Conservation (phyloP, 2,329 filamentous ascomycete genomes). For the Pyrenophora seminiperda region DNA sequence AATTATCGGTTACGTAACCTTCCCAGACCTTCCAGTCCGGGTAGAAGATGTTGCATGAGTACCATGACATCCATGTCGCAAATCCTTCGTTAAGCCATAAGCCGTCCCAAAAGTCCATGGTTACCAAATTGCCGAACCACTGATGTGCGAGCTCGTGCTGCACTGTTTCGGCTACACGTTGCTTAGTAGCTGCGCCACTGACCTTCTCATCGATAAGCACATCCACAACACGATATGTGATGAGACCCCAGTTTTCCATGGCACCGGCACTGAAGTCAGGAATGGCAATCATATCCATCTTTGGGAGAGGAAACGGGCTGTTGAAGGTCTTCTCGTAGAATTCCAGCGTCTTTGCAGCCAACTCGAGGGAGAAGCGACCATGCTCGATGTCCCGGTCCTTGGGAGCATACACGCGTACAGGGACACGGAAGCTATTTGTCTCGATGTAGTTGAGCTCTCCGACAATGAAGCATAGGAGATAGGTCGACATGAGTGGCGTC, state of each 20-base stretch:
- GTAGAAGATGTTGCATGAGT: constrained; percentile 92
- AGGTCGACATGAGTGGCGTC: constrained; percentile 93
- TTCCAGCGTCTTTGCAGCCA: constrained; percentile 84
- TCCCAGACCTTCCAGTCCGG: constrained; percentile 99
- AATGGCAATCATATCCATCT: constrained; percentile 97
- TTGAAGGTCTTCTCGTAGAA: constrained; percentile 97
- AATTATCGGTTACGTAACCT: constrained; percentile 88
- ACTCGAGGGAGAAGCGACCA: constrained; percentile 85
- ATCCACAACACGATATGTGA: constrained; percentile 93
- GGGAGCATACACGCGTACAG: constrained; percentile 91
- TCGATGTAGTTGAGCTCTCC: constrained; percentile 94
- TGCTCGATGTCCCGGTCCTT: constrained; percentile 89
- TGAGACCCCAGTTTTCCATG: constrained; percentile 98
- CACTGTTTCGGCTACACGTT: constrained; percentile 91
- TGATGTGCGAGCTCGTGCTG: constrained; percentile 97
- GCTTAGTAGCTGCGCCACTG: constrained; percentile 85
- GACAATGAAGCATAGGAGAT: constrained; percentile 90
- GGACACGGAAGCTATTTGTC: constrained; percentile 87
- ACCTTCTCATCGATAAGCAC: constrained; percentile 90
- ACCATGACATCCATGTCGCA: constrained; percentile 92
- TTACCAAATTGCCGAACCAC: constrained; percentile 97
- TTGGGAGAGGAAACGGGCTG: constrained; percentile 82
- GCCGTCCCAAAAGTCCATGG: constrained; percentile 99
- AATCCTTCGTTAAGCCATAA: constrained; percentile 96
- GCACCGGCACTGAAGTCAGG: constrained; percentile 94